Evolutionary conservation across 1,139 yeast genomes (phyloP), one percentile per base, ranked within the genome.

Genomic region (Chernovozyma aurita): DNA sequence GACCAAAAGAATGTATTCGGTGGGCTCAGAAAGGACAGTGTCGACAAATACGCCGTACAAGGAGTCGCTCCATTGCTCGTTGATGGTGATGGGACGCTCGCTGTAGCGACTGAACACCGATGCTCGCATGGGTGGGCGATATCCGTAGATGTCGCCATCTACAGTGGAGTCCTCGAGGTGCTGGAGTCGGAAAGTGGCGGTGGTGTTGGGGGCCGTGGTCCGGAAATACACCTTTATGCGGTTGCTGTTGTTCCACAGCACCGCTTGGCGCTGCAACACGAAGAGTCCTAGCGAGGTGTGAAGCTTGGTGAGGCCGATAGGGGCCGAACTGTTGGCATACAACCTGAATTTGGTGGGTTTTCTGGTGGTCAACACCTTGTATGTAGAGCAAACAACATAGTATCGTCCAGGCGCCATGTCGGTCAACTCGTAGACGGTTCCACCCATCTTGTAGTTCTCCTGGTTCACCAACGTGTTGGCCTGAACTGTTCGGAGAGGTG

Each of bases 1-100:
- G 15, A 72, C 57, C 17, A 74, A 50, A 8, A 74, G 44, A 4
- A 72, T 57, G 38, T 65, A 63, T 28, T 56, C 46, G 12, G 65
- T 67, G 20, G 62, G 58, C 2, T 47, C 33, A 24, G 53, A 43
- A 20, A 60, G 33, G 13, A 42, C 32, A 40, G 57, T 55, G 33
- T 71, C 73, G 11, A 72, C 47, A 46, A 59, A 72, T 1, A 66
- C 52, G 1, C 80, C 80, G 46, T 68, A 69, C 14, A 68, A 45
- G 13, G 62, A 53, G 42, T 68, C 68, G 33, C 57, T 55, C 69
- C 78, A 76, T 11, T 53, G 45, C 33, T 64, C 65, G 40, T 66
- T 68, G 11, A 66, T 50, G 28, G 53, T 51, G 1, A 69, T 42
- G 2, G 70, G 61, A 32, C 37, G 36, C 13, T 50, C 55, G 24